phyloP scores from a whole-genome alignment of 2,329 filamentous ascomycete species.

The Balansia obtecta region DNA sequence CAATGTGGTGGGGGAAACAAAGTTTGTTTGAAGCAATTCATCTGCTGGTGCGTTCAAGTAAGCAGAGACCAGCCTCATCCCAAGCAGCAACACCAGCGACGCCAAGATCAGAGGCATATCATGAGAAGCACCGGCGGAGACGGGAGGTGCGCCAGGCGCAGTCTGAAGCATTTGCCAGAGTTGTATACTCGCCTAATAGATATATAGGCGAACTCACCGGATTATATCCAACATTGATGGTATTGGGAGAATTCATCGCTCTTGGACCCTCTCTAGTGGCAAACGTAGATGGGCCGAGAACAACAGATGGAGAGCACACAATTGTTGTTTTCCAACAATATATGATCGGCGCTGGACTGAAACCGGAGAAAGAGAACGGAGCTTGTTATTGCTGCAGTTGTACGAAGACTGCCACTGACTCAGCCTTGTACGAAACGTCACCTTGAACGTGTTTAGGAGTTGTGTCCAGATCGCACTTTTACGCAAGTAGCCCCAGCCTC shows the following conservation, averaged over 20 bases:
- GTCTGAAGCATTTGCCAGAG: conserved; percentile 2
- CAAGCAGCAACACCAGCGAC: conserved; percentile 7
- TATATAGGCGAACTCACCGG: not conserved
- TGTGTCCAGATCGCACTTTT: conserved; percentile 18
- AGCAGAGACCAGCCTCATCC: conserved; percentile 9
- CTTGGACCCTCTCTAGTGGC: not conserved
- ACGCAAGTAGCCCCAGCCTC: conserved; percentile 24
- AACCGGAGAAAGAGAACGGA: not conserved
- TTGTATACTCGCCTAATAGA: not conserved
- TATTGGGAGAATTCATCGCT: not conserved
- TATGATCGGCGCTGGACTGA: not conserved
- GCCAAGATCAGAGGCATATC: conserved; percentile 1
- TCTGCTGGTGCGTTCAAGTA: not conserved
- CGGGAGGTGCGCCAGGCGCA: not conserved
- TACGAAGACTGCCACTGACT: conserved; percentile 3
- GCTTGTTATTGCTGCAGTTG: conserved; percentile 4
- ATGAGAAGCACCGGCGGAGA: conserved; percentile 6
- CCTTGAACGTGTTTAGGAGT: conserved; percentile 11
- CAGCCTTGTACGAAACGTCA: conserved; percentile 6
- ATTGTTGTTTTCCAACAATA: not conserved
- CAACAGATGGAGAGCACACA: not conserved
- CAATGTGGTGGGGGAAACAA: too few species aligned
- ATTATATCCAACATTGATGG: not conserved
- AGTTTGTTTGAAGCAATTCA: too few species aligned
- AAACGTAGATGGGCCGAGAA: not conserved